A percentile compares a stretch with the other conserved stretches of the same genome.
These are phyloP conservation scores for Styphnolobium japonicum DNA, from an alignment of 306 rosid genomes.

Conservation along the genomic window DNA sequence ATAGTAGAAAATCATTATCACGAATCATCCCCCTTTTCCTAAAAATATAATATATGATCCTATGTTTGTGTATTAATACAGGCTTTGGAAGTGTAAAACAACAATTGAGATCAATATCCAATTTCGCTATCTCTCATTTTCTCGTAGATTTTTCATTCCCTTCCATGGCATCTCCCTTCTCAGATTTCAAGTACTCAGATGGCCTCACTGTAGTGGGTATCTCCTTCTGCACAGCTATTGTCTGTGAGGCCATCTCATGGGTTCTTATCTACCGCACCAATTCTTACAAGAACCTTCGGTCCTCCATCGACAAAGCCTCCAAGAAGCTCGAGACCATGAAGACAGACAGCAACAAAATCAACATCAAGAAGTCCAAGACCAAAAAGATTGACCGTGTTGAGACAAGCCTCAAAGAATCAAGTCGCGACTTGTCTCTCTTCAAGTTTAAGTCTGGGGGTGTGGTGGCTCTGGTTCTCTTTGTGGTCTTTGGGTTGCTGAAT, in stretches of 20 bases:
- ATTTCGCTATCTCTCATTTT: neutral
- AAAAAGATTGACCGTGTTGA: conserved; percentile 98
- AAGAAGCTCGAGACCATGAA: conserved; percentile 99
- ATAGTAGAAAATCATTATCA: neutral
- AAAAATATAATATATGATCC: neutral
- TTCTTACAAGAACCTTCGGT: conserved; percentile 93
- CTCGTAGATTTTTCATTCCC: neutral
- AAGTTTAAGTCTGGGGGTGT: conserved; percentile 98
- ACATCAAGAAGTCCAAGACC: conserved; percentile 77
- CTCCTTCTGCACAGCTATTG: conserved; percentile 88
- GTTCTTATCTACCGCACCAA: conserved; percentile 89
- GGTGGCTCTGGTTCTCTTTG: conserved; percentile 95
- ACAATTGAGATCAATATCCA: conserved; percentile 14
- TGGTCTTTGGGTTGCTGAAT: conserved; percentile 85
- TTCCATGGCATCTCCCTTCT: conserved; percentile 53
- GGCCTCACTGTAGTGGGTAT: conserved; percentile 84
- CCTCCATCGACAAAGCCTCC: conserved; percentile 92
- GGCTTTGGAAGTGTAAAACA: conserved; percentile 19
- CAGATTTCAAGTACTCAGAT: conserved; percentile 75
- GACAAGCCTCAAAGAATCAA: conserved; percentile 92
- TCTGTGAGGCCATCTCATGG: conserved; percentile 98
- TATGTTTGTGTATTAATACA: neutral
- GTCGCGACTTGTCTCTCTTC: conserved; percentile 90
- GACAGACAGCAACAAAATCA: conserved; percentile 62
- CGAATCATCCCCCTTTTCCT: neutral